A percentile compares a stretch with the other conserved stretches of the same genome.
Evolutionary conservation across 345 rosid genomes (phyloP).

Genomic region (Crucihimalaya himalaica): DNA sequence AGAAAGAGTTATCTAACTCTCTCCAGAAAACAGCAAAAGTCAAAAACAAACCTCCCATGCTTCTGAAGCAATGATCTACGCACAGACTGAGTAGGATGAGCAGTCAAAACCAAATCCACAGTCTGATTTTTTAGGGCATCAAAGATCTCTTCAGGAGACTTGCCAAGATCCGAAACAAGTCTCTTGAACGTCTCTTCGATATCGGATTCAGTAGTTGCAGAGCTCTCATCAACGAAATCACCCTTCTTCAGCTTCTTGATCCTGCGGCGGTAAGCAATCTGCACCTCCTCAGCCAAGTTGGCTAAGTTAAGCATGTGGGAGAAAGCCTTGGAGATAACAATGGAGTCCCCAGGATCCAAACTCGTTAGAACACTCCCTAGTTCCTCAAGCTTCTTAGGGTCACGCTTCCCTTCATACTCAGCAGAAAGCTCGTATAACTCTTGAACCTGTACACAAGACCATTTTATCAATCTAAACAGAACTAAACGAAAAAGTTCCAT

Average conservation of each 20-base stretch:
- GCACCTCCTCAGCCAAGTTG: constrained; percentile 97
- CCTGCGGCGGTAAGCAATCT: constrained; percentile 85
- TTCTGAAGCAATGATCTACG: constrained; percentile 98
- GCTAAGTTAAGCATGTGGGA: constrained; percentile 98
- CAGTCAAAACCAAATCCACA: constrained; percentile 94
- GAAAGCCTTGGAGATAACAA: constrained; percentile 86
- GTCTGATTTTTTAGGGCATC: constrained; percentile 97
- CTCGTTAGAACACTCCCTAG: constrained; percentile 82
- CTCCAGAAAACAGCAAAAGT: background rate
- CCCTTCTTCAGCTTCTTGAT: constrained; percentile 84
- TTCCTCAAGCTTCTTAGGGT: constrained; percentile 79
- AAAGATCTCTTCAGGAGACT: constrained; percentile 87
- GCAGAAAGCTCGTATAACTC: constrained; percentile 93
- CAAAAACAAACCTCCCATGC: constrained; percentile 72
- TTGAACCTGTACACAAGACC: constrained; percentile 68
- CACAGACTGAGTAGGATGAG: constrained; percentile 97
- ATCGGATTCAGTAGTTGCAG: constrained; percentile 91
- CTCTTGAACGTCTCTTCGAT: constrained; percentile 94
- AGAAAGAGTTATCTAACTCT: background rate
- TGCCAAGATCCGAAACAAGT: constrained; percentile 74
- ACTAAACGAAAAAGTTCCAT: background rate
- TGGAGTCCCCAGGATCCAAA: constrained; percentile 96
- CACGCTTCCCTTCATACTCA: constrained; percentile 85
- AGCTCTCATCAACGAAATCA: constrained; percentile 82
- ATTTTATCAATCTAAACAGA: background rate